phyloP scores from a whole-genome alignment of 2,329 filamentous ascomycete species.

The Fusarium udum region DNA sequence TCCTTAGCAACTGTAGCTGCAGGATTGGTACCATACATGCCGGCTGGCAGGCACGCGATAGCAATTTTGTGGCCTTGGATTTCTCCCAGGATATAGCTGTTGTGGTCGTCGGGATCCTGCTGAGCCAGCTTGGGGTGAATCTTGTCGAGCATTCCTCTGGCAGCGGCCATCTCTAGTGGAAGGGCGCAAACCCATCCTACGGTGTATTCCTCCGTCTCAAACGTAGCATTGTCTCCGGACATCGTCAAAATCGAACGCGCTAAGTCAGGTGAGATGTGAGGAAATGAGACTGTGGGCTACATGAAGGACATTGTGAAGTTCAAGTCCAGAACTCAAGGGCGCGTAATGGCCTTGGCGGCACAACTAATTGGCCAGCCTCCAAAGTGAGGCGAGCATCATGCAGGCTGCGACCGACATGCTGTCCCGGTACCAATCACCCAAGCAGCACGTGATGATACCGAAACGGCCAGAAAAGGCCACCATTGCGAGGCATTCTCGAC shows the following conservation, averaged over 20 bases:
- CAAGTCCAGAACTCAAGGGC: not conserved
- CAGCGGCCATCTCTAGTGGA: not conserved
- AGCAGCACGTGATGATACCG: not conserved
- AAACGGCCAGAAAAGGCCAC: fast-evolving
- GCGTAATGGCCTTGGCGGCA: not conserved
- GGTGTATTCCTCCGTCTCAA: not conserved
- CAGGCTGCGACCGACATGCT: not conserved
- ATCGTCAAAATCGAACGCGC: not conserved
- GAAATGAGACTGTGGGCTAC: fast-evolving
- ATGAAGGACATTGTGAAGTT: not conserved
- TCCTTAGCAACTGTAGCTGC: not conserved
- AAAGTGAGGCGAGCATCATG: not conserved
- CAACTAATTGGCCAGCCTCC: not conserved
- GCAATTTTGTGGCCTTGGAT: not conserved
- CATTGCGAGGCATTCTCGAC: not conserved
- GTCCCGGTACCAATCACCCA: not conserved
- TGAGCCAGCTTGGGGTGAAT: not conserved
- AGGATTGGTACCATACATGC: fast-evolving
- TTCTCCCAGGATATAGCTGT: not conserved
- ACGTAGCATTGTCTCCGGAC: fast-evolving
- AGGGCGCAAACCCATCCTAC: not conserved
- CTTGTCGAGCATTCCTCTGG: not conserved
- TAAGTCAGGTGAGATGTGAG: fast-evolving
- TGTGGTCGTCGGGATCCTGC: not conserved
- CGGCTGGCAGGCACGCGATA: not conserved